Base-by-base conservation (phyloP, 2,329 filamentous ascomycete genomes). In the Pseudocercospora pini-densiflorae region DNA sequence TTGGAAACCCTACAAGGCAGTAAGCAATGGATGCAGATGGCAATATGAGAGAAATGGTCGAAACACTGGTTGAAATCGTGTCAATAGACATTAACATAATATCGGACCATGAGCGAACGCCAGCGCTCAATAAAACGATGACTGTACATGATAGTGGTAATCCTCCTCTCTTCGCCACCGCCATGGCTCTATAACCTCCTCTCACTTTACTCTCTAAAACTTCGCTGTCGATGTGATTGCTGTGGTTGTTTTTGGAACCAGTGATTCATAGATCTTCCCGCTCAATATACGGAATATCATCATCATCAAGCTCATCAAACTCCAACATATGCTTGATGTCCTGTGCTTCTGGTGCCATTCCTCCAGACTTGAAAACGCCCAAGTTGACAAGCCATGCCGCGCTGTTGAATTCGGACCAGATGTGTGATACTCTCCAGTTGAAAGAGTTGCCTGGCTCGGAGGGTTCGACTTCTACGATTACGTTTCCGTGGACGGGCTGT, bases 331-430 rank as follows among this genome's bases (percentile, higher is more conserved):
- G 65, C 55, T 55, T 43, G 12, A 67, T 53, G 36, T 67, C 65
- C 45, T 67, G 61, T 31, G 47, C 65, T 23, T 67, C 62, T 5
- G 53, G 27, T 8, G 57, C 33, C 24, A 63, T 45, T 16, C 61
- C 61, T 1, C 45, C 61, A n/a, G 73, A 67, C 57, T 66, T 68
- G 68, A 73, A 75, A 27, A 70, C 68, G 10, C 69, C 72, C 43
- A 75, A 57, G 62, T 75, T 69, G 47, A 73, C 72, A 53, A 77
- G 68, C 75, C 75, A 76, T n/a, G 71, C 73, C 43, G 74, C 75
- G 58, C 68, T 72, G 68, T 77, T 77, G 71, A 77, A 76, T 65
- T 77, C 75, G 3, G 73, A 75, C 68, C 74, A 75, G 49, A 77
- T 68, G 12, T 64, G 55, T 19, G 63, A 69, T 19, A 73, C 69